Evolutionary conservation across 192 early-diverging fungal genomes (phyloP).

Genomic region (Glomus cerebriforme): DNA sequence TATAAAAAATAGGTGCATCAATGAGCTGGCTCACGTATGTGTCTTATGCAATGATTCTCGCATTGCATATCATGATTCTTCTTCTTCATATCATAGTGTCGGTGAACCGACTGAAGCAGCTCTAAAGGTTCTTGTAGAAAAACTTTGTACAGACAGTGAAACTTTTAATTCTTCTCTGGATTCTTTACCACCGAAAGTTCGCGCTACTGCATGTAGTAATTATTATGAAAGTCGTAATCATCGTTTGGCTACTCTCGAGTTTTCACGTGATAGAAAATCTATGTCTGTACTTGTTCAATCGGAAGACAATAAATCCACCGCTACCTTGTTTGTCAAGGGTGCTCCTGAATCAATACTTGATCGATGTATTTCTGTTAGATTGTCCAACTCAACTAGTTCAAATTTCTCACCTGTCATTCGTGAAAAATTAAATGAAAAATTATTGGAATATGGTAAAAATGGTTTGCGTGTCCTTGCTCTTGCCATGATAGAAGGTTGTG

Average conservation of each 20-base stretch:
- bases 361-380: conserved; percentile 70
- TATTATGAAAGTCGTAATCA: conserved; percentile 64
- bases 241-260: conserved; percentile 81
- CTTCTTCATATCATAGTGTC: conserved; percentile 68
- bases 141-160: conserved; percentile 77
- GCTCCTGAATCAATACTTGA: conserved; percentile 93
- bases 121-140: conserved; percentile 90
- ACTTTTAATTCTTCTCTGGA: conserved; percentile 63
- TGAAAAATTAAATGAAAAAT: conserved; percentile 61
- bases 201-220: conserved; percentile 72
- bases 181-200: conserved; percentile 53
- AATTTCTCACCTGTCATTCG: conserved; percentile 63
- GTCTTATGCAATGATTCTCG: conserved; percentile 90
- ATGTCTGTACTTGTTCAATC: conserved; percentile 88
- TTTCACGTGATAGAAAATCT: conserved; percentile 96
- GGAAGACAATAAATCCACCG: conserved; percentile 29
- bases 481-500: conserved; percentile 79
- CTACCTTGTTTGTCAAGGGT: conserved; percentile 87
- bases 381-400: conserved; percentile 45
- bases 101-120: conserved; percentile 99
- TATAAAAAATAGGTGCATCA: conserved; percentile 54
- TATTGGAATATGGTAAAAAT: conserved; percentile 76
- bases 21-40: conserved; percentile 81
- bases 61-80: conserved; percentile 74
- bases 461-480: conserved; percentile 90